A percentile compares a stretch with the other conserved stretches of the same genome.
Conservation (phyloP, 192 early-diverging fungal species). For the Entomortierella parvispora region DNA sequence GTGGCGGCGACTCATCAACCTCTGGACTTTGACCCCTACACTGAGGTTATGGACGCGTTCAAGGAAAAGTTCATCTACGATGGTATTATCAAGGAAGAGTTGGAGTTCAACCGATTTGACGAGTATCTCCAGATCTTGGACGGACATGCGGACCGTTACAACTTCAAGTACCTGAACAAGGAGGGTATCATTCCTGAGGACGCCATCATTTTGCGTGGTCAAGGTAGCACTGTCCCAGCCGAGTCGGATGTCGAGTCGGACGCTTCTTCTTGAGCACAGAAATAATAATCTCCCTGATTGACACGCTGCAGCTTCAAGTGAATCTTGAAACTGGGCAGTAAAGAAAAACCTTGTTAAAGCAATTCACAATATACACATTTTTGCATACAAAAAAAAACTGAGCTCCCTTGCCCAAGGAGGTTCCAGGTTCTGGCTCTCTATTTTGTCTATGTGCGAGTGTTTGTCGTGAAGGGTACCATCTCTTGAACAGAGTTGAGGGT, state of each 20-base stretch:
- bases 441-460: no score
- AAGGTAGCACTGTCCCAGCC: slow-evolving; percentile 14
- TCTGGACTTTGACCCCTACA: slow-evolving; percentile 68
- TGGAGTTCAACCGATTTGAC: slow-evolving; percentile 68
- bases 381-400: no score
- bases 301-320: not conserved
- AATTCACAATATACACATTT: no score
- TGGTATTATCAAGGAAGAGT: slow-evolving; percentile 81
- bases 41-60: slow-evolving; percentile 83
- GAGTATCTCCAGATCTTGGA: slow-evolving; percentile 72
- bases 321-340: not conserved
- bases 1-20: slow-evolving; percentile 42
- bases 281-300: no score
- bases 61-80: slow-evolving; percentile 91
- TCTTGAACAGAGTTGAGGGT: no score
- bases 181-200: slow-evolving; percentile 66
- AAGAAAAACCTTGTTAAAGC: no score
- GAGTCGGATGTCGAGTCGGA: slow-evolving; percentile 38
- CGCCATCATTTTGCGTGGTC: slow-evolving; percentile 47
- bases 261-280: slow-evolving; percentile 12
- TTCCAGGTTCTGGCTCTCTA: no score
- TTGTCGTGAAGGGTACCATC: no score
- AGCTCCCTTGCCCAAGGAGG: no score
- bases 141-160: slow-evolving; percentile 56
- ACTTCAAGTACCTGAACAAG: slow-evolving; percentile 68